Percentiles rank a stretch among this genome's conserved stretches.
Conservation (phyloP, 2,329 filamentous ascomycete genomes). For the Neurospora sp. region DNA sequence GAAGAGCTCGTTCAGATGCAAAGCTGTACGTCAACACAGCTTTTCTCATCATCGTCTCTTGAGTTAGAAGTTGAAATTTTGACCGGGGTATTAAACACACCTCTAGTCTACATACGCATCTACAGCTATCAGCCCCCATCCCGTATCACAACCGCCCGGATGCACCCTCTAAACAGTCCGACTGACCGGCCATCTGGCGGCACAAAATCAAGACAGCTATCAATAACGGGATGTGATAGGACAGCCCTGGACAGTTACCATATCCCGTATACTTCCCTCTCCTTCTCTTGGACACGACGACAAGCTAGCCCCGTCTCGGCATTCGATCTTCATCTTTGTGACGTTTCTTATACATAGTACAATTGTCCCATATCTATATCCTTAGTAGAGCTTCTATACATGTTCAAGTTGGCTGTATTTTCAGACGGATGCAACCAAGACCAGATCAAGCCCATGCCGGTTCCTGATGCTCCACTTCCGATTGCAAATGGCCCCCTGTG, state of each 20-base stretch:
- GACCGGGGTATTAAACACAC: neutral
- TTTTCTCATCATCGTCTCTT: neutral
- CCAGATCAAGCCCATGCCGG: neutral
- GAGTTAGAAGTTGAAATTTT: neutral
- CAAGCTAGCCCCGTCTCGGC: neutral
- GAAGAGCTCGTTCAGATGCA: neutral
- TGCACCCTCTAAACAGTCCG: neutral
- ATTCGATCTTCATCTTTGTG: neutral
- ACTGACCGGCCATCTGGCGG: neutral
- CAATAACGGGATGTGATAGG: neutral
- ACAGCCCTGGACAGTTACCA: neutral
- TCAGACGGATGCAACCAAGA: neutral
- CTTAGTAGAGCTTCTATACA: neutral
- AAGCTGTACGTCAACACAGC: neutral
- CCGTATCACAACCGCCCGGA: neutral
- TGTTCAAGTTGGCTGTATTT: neutral
- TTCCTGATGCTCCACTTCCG: slow-evolving; percentile 14
- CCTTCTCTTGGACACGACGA: neutral
- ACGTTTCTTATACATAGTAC: neutral
- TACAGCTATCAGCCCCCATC: neutral
- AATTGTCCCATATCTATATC: neutral
- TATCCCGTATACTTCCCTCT: neutral
- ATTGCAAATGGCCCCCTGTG: slow-evolving; percentile 7
- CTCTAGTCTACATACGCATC: neutral
- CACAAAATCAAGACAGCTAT: neutral